Evolutionary conservation across 768 basidiomycete genomes (phyloP).

Genomic region (Tephrocybe sp.): DNA sequence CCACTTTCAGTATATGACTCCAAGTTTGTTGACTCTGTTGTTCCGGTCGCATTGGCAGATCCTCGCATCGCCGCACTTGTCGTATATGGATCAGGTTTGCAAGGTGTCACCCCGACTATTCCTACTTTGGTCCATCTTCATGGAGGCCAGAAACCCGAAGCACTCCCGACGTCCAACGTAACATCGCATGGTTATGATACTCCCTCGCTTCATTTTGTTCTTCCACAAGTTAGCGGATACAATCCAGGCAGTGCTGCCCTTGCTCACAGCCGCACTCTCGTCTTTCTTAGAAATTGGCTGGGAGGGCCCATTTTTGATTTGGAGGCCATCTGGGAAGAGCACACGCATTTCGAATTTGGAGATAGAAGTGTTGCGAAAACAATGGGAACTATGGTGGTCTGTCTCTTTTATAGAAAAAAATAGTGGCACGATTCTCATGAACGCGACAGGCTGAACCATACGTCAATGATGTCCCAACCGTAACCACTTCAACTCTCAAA

Average conservation of each 20-base stretch:
- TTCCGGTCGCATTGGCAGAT: constrained; percentile 25
- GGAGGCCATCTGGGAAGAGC: constrained; percentile 62
- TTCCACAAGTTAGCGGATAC: constrained; percentile 39
- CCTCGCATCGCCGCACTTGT: constrained; percentile 33
- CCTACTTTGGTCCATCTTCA: constrained; percentile 37
- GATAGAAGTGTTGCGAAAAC: constrained; percentile 47
- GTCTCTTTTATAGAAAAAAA: constrained; percentile 15
- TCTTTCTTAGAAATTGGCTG: constrained; percentile 41
- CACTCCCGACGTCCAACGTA: constrained; percentile 19
- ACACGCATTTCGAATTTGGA: constrained; percentile 53
- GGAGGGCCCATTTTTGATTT: constrained; percentile 54
- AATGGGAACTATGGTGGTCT: constrained; percentile 55
- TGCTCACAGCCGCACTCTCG: constrained; percentile 44
- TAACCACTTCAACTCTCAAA: constrained; percentile 17
- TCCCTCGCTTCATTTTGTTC: constrained; percentile 37
- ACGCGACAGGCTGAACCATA: constrained; percentile 48
- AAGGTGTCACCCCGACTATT: constrained; percentile 16
- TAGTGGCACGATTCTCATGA: neutral
- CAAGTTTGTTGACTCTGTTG: constrained; percentile 24
- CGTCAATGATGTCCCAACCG: constrained; percentile 58
- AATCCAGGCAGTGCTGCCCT: constrained; percentile 38
- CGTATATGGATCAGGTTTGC: constrained; percentile 29
- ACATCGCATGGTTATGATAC: constrained; percentile 22
- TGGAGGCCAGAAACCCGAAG: constrained; percentile 19
- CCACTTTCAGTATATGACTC: constrained; percentile 31